Percentiles rank a stretch among this genome's conserved stretches.
phyloP scores from a whole-genome alignment of 495 filamentous ascomycete genomes.

The Hyaloscypha variabilis region DNA sequence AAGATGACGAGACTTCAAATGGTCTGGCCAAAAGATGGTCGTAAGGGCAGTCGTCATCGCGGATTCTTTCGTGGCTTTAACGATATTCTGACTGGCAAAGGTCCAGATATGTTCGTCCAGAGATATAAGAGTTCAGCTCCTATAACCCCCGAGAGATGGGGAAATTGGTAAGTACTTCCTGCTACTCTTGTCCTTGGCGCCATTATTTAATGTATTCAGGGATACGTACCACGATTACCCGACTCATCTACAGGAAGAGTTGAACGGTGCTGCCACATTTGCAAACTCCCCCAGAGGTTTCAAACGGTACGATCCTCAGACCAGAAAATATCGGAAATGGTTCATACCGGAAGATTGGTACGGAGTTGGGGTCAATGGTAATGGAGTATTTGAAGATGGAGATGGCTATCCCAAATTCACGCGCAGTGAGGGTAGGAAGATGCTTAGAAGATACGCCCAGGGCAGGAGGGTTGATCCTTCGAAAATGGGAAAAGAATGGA shows the following conservation, averaged over 20 bases:
- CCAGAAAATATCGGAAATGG: slow-evolving; percentile 27
- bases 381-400: neutral
- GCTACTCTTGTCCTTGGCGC: neutral
- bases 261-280: neutral
- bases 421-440: slow-evolving; percentile 2
- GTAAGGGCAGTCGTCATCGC: slow-evolving; percentile 17
- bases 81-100: slow-evolving; percentile 43
- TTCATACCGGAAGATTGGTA: slow-evolving; percentile 14
- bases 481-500: slow-evolving; percentile 27
- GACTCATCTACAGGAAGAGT: neutral
- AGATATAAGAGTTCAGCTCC: slow-evolving; percentile 16
- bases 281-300: slow-evolving; percentile 6
- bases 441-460: neutral
- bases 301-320: slow-evolving; percentile 27
- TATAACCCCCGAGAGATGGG: slow-evolving; percentile 27
- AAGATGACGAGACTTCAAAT: slow-evolving; percentile 21
- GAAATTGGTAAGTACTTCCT: slow-evolving; percentile 26
- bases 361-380: slow-evolving; percentile 6
- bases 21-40: slow-evolving; percentile 38
- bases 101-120: slow-evolving; percentile 47
- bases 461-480: slow-evolving; percentile 1
- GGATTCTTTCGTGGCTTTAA: slow-evolving; percentile 40
- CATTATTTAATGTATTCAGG: slow-evolving; percentile 15
- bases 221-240: slow-evolving; percentile 25
- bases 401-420: slow-evolving; percentile 22